Evolutionary conservation across 2,329 filamentous ascomycete genomes (phyloP).

Genomic region (Elsinoe ampelina): DNA sequence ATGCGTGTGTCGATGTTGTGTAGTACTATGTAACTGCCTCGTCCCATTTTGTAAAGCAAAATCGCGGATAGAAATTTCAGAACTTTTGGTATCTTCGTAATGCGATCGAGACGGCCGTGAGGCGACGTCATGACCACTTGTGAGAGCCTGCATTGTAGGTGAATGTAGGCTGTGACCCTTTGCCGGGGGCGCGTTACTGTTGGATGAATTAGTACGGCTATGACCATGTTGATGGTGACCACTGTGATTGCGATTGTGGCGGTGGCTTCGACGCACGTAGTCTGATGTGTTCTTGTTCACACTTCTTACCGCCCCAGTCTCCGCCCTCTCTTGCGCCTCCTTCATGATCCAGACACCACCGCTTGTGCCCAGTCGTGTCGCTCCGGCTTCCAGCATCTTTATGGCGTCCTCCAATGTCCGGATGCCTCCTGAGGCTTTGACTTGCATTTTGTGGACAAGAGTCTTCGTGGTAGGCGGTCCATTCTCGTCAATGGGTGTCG

Average conservation of each 20-base stretch:
- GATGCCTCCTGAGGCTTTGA: conserved; percentile 52
- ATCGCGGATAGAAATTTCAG: conserved; percentile 5
- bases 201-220: conserved; percentile 6
- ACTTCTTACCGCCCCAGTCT: conserved; percentile 11
- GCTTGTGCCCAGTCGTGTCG: conserved; percentile 48
- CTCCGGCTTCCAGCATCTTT: conserved; percentile 48
- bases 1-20: conserved; percentile 4
- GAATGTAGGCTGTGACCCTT: neutral
- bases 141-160: neutral
- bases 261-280: conserved; percentile 10
- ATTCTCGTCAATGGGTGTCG: conserved; percentile 1
- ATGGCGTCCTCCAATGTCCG: conserved; percentile 42
- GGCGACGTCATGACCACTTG: neutral
- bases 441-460: conserved; percentile 32
- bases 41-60: neutral
- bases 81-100: conserved; percentile 2
- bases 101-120: neutral
- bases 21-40: neutral
- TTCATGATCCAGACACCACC: conserved; percentile 47
- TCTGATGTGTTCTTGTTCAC: conserved; percentile 7
- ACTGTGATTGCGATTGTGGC: conserved; percentile 3
- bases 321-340: conserved; percentile 29
- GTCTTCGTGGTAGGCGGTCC: conserved; percentile 14
- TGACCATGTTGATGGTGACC: conserved; percentile 3
- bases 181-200: neutral